Evolutionary conservation across 2,329 filamentous ascomycete species (phyloP), one percentile per base, ranked within the genome.

Genomic region (Penicillium sp.): DNA sequence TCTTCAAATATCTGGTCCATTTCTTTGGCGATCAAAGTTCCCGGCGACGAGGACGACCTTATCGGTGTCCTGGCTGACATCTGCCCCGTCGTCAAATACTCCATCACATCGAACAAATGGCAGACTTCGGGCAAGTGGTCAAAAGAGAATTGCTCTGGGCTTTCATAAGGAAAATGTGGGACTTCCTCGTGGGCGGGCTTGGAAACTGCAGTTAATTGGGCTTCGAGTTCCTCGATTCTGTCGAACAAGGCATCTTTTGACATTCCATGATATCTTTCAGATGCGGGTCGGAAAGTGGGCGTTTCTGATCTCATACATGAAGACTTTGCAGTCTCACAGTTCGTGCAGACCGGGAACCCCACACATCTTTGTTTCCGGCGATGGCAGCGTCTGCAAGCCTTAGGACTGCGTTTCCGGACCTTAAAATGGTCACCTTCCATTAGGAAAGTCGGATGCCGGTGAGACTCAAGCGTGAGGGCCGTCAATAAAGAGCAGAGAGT

Each of bases 281-380:
- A 56, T 6, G 57, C 59, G 3, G 54, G 53, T 8, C 57, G 59
- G 6, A 49, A 53, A 9, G 51, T 53, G 3, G 55, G 18, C 12
- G 49, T 50, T 8, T 65, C 59, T 4, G 56, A 55, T 15, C 61
- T 56, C 7, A 55, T 18, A 27, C 62, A 65, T 3, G 57, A 47
- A 18, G 56, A 54, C 6, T 59, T 54, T 7, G 62, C 61, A 18
- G 54, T 20, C 22, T 58, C 53, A 37, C 62, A 65, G 46, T 61
- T 61, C 2, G 51, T 43, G 40, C 62, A 65, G 18, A 53, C 53
- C 2, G 60, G 61, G 18, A 49, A 55, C 3, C 62, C 62, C 11
- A 65, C 59, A 45, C 62, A 65, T 27, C 59, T 56, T 49, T 65
- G 62, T 40, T 65, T 65, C 22, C 62, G 61, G 11, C 62, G 59